Evolutionary conservation across 2,329 filamentous ascomycete species (phyloP), one percentile per base, ranked within the genome.

Genomic region (Aspergillus viridinutans): DNA sequence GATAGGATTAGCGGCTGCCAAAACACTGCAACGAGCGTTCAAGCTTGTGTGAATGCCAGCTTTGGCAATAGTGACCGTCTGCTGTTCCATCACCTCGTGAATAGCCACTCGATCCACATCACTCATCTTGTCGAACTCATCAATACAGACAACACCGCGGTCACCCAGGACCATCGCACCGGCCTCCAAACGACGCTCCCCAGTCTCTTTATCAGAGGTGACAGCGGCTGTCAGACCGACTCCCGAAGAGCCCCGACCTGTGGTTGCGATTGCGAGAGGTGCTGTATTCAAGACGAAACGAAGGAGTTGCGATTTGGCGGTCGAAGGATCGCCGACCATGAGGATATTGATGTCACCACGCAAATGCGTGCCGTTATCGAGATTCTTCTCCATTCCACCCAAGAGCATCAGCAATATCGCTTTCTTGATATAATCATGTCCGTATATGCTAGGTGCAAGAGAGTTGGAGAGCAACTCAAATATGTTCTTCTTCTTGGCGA

Each of bases 21-120:
- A 85, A 60, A 99, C 94, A 75, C 92, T 96, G 78, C 94, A 99
- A 56, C 94, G 88, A 53, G 94, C 94, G 70, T 99, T 99, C 58
- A 99, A 81, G 2, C 92, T 96, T 0, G 94, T 99, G 76, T 99
- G 94, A 58, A 99, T 99, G 63, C 94, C 94, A 1, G 94, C 94
- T 78, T 99, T 99, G 53, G 94, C 94, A 69, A 99, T 99, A 14
- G 94, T 99, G 59, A 99, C 94, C 0, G 94, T 99, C 77, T 99
- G 94, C 78, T 99, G 94, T 77, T 99, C 94, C 94, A 99, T 99
- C 64, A 99, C 94, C 90, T 99, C 94, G 84, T 99, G 94, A 66
- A 99, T 99, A 49, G 94, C 94, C 3, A 99, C 94, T 72, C 94
- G 87, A 75, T 99, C 94, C 57, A 97, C 88, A 71, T 99, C 94